Evolutionary conservation across 2,329 filamentous ascomycete species (phyloP).

Genomic region (Cytospora paraplurivora): DNA sequence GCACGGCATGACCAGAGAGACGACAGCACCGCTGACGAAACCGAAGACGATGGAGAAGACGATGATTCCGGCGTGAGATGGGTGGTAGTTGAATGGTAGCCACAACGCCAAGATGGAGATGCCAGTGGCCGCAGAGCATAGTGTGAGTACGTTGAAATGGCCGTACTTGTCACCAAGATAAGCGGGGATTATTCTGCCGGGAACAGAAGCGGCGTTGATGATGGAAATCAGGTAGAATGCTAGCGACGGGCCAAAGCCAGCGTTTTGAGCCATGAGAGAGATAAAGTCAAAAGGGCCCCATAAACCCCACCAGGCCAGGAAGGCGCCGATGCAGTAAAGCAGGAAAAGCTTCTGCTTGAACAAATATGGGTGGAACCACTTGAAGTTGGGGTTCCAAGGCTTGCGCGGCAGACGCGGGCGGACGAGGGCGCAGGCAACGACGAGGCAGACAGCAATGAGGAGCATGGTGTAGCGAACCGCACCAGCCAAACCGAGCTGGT

Average conservation of each 20-base stretch:
- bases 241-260: slow-evolving; percentile 20
- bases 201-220: slow-evolving; percentile 29
- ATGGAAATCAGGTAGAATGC: slow-evolving; percentile 31
- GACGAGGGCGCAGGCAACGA: slow-evolving; percentile 30
- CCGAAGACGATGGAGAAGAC: slow-evolving; percentile 36
- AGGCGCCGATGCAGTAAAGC: slow-evolving; percentile 34
- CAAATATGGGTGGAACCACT: slow-evolving; percentile 35
- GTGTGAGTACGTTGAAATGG: slow-evolving; percentile 15
- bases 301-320: slow-evolving; percentile 33
- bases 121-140: background rate
- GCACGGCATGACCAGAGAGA: slow-evolving; percentile 37
- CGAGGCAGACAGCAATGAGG: slow-evolving; percentile 22
- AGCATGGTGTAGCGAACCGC: slow-evolving; percentile 26
- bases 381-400: slow-evolving; percentile 34
- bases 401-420: slow-evolving; percentile 35
- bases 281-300: slow-evolving; percentile 14
- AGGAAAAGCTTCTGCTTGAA: slow-evolving; percentile 35
- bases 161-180: slow-evolving; percentile 14
- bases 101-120: slow-evolving; percentile 34
- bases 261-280: slow-evolving; percentile 18
- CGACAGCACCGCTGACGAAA: slow-evolving; percentile 36
- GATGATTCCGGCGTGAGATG: slow-evolving; percentile 35
- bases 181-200: slow-evolving; percentile 11
- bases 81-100: slow-evolving; percentile 37
- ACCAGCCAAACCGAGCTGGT: slow-evolving; percentile 16